These are phyloP conservation scores for Lagenaria siceraria DNA, from an alignment of 306 rosid genomes.

Conservation along the genomic window DNA sequence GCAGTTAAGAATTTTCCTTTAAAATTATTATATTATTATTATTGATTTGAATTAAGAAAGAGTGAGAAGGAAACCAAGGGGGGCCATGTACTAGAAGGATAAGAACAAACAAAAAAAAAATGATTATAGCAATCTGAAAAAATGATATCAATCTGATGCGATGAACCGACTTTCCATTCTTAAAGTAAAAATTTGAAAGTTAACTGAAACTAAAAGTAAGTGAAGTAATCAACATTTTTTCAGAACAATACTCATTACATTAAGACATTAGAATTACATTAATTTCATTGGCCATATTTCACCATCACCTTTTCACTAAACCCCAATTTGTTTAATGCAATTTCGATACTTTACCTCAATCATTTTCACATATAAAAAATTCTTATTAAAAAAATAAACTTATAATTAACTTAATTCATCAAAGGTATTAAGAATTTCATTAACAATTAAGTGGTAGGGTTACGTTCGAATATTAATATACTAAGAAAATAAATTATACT, in stretches of 20 bases:
- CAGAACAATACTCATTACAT: not conserved
- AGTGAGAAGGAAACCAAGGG: conserved; percentile 3
- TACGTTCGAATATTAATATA: no score
- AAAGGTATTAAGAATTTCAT: no score
- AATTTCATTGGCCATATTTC: not conserved
- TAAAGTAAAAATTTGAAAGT: conserved; percentile 9
- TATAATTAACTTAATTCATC: no score
- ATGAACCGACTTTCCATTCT: conserved; percentile 59
- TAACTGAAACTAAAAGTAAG: conserved; percentile 24
- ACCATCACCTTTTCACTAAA: not conserved
- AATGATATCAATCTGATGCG: conserved; percentile 60
- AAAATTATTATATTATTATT: no score
- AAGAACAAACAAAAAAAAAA: not conserved
- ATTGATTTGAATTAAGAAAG: not conserved
- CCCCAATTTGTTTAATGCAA: not conserved
- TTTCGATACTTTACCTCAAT: not conserved
- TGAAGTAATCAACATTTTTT: not conserved
- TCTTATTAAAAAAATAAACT: not conserved
- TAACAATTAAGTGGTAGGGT: no score
- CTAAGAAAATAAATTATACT: no score
- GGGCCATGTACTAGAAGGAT: conserved; percentile 22
- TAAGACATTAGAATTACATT: not conserved
- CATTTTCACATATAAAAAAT: not conserved
- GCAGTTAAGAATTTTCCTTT: no score
- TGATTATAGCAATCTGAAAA: conserved; percentile 43